These are phyloP conservation scores for Vachellia pachyceras DNA, from an alignment of 306 rosid species.

Conservation along the genomic window DNA sequence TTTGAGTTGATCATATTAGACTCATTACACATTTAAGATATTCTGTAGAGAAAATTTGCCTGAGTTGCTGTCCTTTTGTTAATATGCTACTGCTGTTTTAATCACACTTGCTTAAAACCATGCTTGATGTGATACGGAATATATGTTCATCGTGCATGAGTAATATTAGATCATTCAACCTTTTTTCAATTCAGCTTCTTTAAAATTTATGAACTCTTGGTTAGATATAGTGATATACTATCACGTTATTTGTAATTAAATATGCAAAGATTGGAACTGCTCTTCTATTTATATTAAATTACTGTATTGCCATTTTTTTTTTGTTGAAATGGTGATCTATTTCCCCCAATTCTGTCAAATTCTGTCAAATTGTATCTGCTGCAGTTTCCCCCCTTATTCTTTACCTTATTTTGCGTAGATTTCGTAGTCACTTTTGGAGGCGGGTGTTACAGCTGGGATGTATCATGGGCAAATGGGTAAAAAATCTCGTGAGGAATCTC, in stretches of 20 bases:
- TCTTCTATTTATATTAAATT: conserved; percentile 20
- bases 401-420: conserved; percentile 55
- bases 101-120: conserved; percentile 6
- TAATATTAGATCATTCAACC: conserved; percentile 28
- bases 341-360: conserved; percentile 8
- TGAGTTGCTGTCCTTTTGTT: neutral
- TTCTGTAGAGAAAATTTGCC: conserved; percentile 13
- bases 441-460: conserved; percentile 71
- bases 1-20: conserved; percentile 16
- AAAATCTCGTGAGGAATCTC: conserved; percentile 80
- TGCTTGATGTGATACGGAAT: conserved; percentile 28
- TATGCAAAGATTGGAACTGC: neutral
- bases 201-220: conserved; percentile 5
- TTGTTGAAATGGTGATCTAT: conserved; percentile 21
- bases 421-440: conserved; percentile 64
- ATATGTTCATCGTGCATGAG: conserved; percentile 28
- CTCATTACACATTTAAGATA: conserved; percentile 18
- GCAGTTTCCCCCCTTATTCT: conserved; percentile 18
- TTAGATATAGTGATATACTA: neutral
- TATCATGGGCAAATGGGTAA: conserved; percentile 85
- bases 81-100: neutral
- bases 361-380: conserved; percentile 25
- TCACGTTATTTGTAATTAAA: neutral
- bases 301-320: conserved; percentile 15
- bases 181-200: neutral